A percentile compares a stretch with the other conserved stretches of the same genome.
These are phyloP conservation scores for Solanum hybrid DNA, from an alignment of 305 asterid species.

Conservation along the genomic window DNA sequence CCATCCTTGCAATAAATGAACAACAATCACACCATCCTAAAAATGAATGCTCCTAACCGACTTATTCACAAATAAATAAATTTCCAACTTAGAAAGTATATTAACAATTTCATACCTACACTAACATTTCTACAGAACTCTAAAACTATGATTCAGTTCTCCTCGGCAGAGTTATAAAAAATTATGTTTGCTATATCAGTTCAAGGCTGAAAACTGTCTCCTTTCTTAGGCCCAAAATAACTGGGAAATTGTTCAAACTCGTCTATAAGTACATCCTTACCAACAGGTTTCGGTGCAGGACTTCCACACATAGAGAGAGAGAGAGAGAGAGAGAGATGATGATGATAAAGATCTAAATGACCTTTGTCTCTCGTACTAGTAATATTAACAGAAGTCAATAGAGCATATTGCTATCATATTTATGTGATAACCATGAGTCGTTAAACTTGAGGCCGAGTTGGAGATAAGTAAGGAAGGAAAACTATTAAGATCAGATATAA, in stretches of 20 bases:
- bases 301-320: neutral
- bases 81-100: neutral
- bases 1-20: constrained; percentile 41
- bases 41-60: neutral
- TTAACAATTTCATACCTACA: neutral
- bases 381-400: neutral
- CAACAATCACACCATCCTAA: neutral
- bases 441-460: neutral
- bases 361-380: neutral
- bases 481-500: neutral
- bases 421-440: neutral
- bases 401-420: neutral
- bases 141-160: neutral
- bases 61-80: neutral
- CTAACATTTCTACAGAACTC: neutral
- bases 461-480: neutral
- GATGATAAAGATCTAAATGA: neutral
- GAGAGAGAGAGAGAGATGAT: neutral
- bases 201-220: neutral
- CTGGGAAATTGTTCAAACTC: neutral
- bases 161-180: neutral
- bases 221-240: neutral
- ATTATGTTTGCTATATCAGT: neutral
- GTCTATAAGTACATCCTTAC: neutral
- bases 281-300: neutral